phyloP scores from a whole-genome alignment of 2,329 filamentous ascomycete genomes.

The Pseudophaeomoniella oleicola region DNA sequence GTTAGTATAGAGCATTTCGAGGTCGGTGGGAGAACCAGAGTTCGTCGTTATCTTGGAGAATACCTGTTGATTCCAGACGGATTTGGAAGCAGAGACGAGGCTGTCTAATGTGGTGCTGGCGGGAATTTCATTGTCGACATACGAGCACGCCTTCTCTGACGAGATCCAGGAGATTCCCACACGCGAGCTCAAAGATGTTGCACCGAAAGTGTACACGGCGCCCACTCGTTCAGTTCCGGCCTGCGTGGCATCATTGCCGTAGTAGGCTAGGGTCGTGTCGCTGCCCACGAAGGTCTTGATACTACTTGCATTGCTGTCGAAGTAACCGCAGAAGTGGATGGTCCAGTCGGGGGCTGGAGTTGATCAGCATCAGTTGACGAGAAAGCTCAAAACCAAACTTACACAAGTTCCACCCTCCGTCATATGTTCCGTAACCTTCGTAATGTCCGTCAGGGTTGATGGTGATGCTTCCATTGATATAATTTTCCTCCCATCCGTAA shows the following conservation, averaged over 20 bases:
- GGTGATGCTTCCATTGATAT: slow-evolving; percentile 47
- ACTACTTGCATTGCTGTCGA: slow-evolving; percentile 32
- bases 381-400: slow-evolving; percentile 29
- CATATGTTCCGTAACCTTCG: slow-evolving; percentile 41
- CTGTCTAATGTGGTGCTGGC: slow-evolving; percentile 44
- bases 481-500: slow-evolving; percentile 41
- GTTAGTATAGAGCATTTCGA: slow-evolving; percentile 56
- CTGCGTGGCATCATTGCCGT: background rate
- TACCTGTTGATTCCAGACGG: slow-evolving; percentile 44
- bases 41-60: slow-evolving; percentile 42
- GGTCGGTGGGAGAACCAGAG: slow-evolving; percentile 34
- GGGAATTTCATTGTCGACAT: slow-evolving; percentile 56
- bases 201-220: slow-evolving; percentile 16
- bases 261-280: slow-evolving; percentile 16
- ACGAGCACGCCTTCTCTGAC: slow-evolving; percentile 48
- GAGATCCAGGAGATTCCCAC: slow-evolving; percentile 60
- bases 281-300: slow-evolving; percentile 39
- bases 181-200: slow-evolving; percentile 43
- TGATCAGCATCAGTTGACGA: background rate
- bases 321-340: slow-evolving; percentile 2
- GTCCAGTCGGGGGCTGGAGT: slow-evolving; percentile 20
- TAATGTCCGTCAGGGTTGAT: slow-evolving; percentile 47
- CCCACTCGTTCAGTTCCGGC: background rate
- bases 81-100: slow-evolving; percentile 36
- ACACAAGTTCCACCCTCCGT: slow-evolving; percentile 42